A percentile compares a stretch with the other conserved stretches of the same genome.
These are phyloP conservation scores for Pholiota molesta DNA, from an alignment of 768 basidiomycete species.

Conservation along the genomic window DNA sequence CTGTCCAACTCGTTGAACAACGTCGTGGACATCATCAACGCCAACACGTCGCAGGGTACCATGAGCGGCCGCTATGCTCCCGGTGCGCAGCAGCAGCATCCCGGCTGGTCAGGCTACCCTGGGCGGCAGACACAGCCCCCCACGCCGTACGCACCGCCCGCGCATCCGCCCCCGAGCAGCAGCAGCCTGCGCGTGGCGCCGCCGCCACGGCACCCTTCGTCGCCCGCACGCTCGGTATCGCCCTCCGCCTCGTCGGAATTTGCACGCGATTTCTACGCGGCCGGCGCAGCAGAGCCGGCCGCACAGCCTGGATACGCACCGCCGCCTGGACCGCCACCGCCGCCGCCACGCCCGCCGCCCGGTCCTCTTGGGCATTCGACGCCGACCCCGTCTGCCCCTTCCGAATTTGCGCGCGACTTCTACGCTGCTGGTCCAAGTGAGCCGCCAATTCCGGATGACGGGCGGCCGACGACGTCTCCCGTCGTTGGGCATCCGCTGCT, in stretches of 20 bases:
- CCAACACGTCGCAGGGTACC: neutral
- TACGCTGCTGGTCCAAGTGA: constrained; percentile 50
- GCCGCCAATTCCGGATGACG: constrained; percentile 44
- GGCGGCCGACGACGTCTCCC: constrained; percentile 64
- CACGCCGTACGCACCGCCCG: constrained; percentile 7
- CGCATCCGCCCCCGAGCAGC: constrained; percentile 4
- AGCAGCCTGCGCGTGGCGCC: constrained; percentile 6
- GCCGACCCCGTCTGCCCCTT: constrained; percentile 23
- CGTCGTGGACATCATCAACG: constrained; percentile 16
- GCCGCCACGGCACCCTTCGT: constrained; percentile 26
- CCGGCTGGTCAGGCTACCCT: constrained; percentile 30
- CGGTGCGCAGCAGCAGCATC: constrained; percentile 7
- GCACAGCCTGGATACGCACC: constrained; percentile 19
- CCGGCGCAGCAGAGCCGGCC: constrained; percentile 35
- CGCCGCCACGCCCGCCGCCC: constrained; percentile 21
- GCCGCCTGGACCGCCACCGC: constrained; percentile 29
- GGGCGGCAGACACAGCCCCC: constrained; percentile 22
- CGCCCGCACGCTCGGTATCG: constrained; percentile 14
- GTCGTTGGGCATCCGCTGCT: constrained; percentile 71
- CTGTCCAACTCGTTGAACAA: constrained; percentile 21
- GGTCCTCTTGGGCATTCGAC: constrained; percentile 9
- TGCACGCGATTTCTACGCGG: constrained; percentile 64
- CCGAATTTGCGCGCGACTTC: constrained; percentile 66
- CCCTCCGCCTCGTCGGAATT: constrained; percentile 48
- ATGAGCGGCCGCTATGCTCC: neutral